phyloP scores from a whole-genome alignment of 179 eudicot species.

The Corrigiola litoralis region DNA sequence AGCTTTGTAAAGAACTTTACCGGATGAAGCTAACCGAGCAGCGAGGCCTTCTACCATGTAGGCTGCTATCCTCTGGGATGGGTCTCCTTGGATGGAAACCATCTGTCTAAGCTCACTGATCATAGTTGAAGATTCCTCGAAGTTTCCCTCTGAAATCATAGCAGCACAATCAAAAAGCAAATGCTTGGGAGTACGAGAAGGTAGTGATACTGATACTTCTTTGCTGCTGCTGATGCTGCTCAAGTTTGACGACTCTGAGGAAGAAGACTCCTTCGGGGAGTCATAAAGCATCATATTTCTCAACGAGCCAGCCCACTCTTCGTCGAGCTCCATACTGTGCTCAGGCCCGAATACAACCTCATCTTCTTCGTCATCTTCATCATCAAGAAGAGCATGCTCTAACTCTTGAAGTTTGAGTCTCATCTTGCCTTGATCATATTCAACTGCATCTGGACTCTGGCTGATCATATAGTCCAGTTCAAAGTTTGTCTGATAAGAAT shows the following conservation, averaged over 20 bases:
- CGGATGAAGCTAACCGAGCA: conserved; percentile 78
- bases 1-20: conserved; percentile 76
- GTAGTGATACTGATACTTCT: conserved; percentile 27
- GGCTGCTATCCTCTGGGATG: conserved; percentile 83
- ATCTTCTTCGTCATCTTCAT: conserved; percentile 34
- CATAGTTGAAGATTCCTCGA: conserved; percentile 48
- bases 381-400: conserved; percentile 77
- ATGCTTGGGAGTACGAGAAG: conserved; percentile 41
- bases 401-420: conserved; percentile 79
- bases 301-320: conserved; percentile 42
- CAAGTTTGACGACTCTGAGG: conserved; percentile 55
- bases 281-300: conserved; percentile 31
- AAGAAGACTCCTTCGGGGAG: conserved; percentile 75
- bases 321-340: conserved; percentile 61
- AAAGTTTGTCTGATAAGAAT: conserved; percentile 16
- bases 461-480: conserved; percentile 34
- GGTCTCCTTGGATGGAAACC: conserved; percentile 90
- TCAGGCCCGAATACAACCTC: conserved; percentile 29
- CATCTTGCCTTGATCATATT: conserved; percentile 52
- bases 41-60: conserved; percentile 97
- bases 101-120: conserved; percentile 61
- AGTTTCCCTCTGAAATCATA: conserved; percentile 55
- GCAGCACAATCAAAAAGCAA: conserved; percentile 76
- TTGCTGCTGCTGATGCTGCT: conserved; percentile 51
- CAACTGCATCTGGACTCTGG: conserved; percentile 36